phyloP scores from a whole-genome alignment of 208 protist species.

The Tetramitus jugosus region DNA sequence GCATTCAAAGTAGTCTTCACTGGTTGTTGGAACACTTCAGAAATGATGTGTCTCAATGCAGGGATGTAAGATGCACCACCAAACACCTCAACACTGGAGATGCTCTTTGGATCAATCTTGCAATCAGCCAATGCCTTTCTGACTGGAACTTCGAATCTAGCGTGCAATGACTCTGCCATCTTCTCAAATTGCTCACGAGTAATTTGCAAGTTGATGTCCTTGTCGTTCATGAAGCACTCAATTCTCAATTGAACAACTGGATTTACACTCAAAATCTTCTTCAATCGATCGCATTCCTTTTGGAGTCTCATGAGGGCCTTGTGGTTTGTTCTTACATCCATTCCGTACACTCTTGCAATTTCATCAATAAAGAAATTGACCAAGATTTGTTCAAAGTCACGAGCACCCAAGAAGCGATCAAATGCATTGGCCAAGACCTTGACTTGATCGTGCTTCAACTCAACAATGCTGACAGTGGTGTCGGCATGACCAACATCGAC shows the following conservation, averaged over 20 bases:
- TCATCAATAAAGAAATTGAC: conserved; percentile 58
- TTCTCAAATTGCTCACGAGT: conserved; percentile 44
- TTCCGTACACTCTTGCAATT: conserved; percentile 69
- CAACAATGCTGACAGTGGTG: conserved; percentile 58
- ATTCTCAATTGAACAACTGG: conserved; percentile 61
- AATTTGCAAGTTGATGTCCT: conserved; percentile 66
- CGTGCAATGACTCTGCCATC: conserved; percentile 45
- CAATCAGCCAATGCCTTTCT: conserved; percentile 51
- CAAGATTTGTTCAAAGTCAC: conserved; percentile 68
- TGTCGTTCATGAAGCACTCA: conserved; percentile 74
- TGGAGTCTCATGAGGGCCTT: conserved; percentile 65
- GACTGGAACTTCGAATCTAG: conserved; percentile 51
- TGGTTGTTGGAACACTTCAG: conserved; percentile 52
- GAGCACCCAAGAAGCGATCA: conserved; percentile 65
- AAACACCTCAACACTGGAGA: conserved; percentile 64
- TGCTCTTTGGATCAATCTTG: conserved; percentile 53
- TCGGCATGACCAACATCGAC: conserved; percentile 72
- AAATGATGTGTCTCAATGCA: conserved; percentile 58
- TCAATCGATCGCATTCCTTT: conserved; percentile 69
- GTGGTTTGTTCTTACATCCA: conserved; percentile 67
- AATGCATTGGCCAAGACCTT: conserved; percentile 62
- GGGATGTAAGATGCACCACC: conserved; percentile 77
- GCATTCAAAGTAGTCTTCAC: conserved; percentile 74
- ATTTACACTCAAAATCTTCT: conserved; percentile 77
- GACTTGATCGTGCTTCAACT: conserved; percentile 68